phyloP scores from a whole-genome alignment of 495 filamentous ascomycete species.

The Copromyces sp. region DNA sequence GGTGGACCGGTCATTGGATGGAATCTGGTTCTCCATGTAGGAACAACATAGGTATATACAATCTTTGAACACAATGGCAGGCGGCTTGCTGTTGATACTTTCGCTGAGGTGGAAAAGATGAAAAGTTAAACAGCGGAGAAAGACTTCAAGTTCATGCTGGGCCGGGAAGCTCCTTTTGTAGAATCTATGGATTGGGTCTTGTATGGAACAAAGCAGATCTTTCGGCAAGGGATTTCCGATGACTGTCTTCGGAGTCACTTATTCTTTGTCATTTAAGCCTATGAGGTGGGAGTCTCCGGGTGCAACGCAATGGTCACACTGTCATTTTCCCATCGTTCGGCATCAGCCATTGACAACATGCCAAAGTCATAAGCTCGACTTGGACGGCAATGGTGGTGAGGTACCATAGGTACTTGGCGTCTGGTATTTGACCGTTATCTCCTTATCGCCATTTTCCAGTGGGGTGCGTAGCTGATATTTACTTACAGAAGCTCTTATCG shows the following conservation, averaged over 20 bases:
- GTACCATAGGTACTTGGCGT: neutral
- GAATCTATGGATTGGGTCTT: neutral
- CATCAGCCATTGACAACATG: neutral
- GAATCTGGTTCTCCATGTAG: constrained; percentile 7
- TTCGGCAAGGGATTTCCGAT: neutral
- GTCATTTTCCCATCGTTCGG: neutral
- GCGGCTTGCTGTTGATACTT: neutral
- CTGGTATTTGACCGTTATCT: neutral
- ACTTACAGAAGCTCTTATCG: neutral
- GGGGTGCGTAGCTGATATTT: neutral
- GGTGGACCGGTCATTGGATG: constrained; percentile 4
- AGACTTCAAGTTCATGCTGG: neutral
- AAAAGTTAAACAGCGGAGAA: neutral
- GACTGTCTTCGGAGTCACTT: neutral
- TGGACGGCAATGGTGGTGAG: neutral
- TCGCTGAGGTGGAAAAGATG: neutral
- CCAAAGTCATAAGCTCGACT: neutral
- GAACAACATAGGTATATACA: constrained; percentile 7
- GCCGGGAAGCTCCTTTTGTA: neutral
- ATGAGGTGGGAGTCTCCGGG: neutral
- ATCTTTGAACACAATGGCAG: neutral
- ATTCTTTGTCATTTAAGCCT: neutral
- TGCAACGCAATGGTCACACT: neutral
- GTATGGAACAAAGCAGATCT: neutral
- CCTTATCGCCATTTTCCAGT: neutral